Conservation (phyloP, 768 basidiomycete species). For the Artomyces pyxidatus region DNA sequence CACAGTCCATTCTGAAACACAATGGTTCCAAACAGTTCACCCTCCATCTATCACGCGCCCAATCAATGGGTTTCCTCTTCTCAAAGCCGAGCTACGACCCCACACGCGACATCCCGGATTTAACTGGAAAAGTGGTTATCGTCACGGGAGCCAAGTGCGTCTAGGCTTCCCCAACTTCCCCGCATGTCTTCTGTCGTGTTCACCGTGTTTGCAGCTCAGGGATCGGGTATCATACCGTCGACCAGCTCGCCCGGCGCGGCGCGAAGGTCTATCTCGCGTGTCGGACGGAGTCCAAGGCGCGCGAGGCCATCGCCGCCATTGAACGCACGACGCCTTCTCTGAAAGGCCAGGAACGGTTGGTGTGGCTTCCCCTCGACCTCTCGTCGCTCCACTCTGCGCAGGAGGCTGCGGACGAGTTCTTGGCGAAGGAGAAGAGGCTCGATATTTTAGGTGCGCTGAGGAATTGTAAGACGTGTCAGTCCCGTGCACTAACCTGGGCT, state of each 20-base stretch:
- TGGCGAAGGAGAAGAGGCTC: not conserved
- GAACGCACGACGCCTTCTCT: not conserved
- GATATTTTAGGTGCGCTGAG: not conserved
- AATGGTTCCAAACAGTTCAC: too few species aligned
- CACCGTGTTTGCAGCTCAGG: too few species aligned
- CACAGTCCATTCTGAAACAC: too few species aligned
- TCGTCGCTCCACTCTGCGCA: not conserved
- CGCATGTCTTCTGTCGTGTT: not conserved
- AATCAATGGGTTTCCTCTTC: not conserved
- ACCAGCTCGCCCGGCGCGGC: not conserved
- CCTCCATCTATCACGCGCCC: too few species aligned
- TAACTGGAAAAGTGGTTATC: not conserved
- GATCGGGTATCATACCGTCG: not conserved
- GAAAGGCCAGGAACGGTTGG: too few species aligned
- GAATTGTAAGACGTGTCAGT: not conserved
- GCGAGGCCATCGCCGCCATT: not conserved
- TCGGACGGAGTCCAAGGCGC: not conserved
- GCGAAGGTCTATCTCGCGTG: not conserved
- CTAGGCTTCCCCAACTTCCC: too few species aligned
- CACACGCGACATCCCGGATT: not conserved
- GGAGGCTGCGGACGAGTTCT: not conserved
- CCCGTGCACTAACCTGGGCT: not conserved
- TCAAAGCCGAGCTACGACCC: not conserved
- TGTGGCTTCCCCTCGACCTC: not conserved
- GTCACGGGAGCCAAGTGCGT: not conserved